Base-by-base conservation (phyloP, 371 early-diverging fungal species). In the Nematocida minor region DNA sequence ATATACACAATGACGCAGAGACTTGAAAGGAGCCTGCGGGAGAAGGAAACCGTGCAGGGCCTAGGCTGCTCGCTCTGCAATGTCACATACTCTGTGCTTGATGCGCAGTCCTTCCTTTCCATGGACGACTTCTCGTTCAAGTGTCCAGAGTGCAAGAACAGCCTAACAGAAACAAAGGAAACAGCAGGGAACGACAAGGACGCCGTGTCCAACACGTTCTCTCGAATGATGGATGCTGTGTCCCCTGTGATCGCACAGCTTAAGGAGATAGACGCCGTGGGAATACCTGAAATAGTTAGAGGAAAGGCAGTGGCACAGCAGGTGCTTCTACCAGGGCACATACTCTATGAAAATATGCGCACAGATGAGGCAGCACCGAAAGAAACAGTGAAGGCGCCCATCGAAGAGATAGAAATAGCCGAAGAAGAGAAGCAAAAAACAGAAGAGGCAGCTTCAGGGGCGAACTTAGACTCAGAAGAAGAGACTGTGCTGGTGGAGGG, bases 1-100 rank as follows among this genome's bases (percentile, higher is more conserved):
- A 83, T 86, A 38, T 85, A 60, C 57, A 84, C 80, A 55, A 86
- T 86, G 83, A 84, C 79, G 25, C 83, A 83, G 62, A 32, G 66
- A 42, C 29, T 86, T 14, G 85, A 86, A 60, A 66, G 66, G 11
- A 60, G 69, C 27, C 66, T 80, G n/a, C 51, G 71, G 31, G 78
- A 69, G 32, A 78, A 42, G 27, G 63, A 79, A 41, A 64, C 63
- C 25, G 38, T 29, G 29, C 68, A 80, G 36, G 66, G 53, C 7
- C 84, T 79, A 70, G 25, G 44, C 7, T 86, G 86, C 64, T 42
- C 22, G 22, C 29, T n/a, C n/a, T 86, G 86, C 69, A 60, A 69
- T 0, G 80, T 68, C 63, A 54, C 66, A 40, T 85, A 80, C 70
- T 66, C 80, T n/a, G 27, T 83, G 20, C 62, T 86, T 6, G 86